These are phyloP conservation scores for Ministeria vibrans DNA, from an alignment of 78 protist genomes.

Conservation along the genomic window DNA sequence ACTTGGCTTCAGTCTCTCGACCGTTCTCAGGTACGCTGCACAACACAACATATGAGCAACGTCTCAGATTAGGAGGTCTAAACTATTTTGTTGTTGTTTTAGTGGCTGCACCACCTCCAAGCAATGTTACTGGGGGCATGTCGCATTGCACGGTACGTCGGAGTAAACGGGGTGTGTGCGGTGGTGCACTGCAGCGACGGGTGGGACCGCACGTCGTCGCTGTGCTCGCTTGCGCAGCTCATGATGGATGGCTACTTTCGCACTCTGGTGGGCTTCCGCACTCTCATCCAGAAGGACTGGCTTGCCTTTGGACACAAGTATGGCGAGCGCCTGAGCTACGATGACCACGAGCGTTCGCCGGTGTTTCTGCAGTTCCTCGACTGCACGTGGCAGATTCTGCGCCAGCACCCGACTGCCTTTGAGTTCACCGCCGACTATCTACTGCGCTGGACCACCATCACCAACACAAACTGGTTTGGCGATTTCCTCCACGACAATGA, in stretches of 20 bases:
- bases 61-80: no score
- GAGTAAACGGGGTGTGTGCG: background rate
- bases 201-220: slow-evolving; percentile 94
- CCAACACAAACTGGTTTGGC: slow-evolving; percentile 49
- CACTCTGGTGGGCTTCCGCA: slow-evolving; percentile 76
- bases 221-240: slow-evolving; percentile 55
- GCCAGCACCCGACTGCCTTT: slow-evolving; percentile 65
- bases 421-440: slow-evolving; percentile 78
- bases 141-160: background rate
- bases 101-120: slow-evolving; percentile 51
- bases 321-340: slow-evolving; percentile 36
- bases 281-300: slow-evolving; percentile 90
- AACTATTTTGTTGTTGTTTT: no score
- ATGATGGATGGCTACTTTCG: slow-evolving; percentile 83
- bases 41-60: no score
- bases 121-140: slow-evolving; percentile 30
- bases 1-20: slow-evolving; percentile 47
- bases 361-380: slow-evolving; percentile 89
- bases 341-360: slow-evolving; percentile 48
- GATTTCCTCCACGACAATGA: slow-evolving; percentile 68
- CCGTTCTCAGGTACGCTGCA: no score
- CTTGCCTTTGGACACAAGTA: slow-evolving; percentile 81
- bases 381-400: slow-evolving; percentile 63
- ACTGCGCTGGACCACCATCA: slow-evolving; percentile 32
- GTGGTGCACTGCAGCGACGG: slow-evolving; percentile 84